phyloP scores from a whole-genome alignment of 2,329 filamentous ascomycete genomes.

The Cryphonectria naterciae region DNA sequence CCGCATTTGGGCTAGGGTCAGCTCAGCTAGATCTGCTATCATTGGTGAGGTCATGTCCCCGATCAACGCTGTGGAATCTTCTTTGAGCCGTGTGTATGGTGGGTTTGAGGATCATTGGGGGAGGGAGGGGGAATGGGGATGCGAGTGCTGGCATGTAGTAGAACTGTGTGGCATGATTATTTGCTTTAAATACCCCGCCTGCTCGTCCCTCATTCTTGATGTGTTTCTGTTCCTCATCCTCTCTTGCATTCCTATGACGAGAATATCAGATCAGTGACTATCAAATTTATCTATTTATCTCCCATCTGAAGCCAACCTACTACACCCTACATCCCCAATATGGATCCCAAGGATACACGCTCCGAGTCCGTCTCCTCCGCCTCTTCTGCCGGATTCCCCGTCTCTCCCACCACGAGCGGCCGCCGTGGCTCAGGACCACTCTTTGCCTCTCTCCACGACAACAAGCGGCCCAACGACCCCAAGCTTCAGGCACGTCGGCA shows the following conservation, averaged over 20 bases:
- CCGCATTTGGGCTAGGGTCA: constrained; percentile 12
- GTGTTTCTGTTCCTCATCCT: background rate
- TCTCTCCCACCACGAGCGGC: constrained; percentile 30
- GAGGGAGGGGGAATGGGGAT: background rate
- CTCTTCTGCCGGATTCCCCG: constrained; percentile 6
- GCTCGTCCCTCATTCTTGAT: background rate
- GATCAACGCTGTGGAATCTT: constrained; percentile 6
- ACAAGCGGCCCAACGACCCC: constrained; percentile 53
- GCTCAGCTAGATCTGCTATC: background rate
- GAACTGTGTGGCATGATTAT: background rate
- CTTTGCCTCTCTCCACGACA: constrained; percentile 56
- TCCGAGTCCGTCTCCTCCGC: constrained; percentile 28
- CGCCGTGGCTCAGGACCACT: constrained; percentile 50
- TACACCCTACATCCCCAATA: background rate
- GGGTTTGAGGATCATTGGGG: background rate
- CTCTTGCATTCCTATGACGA: background rate
- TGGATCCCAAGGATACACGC: constrained; percentile 22
- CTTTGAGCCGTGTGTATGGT: background rate
- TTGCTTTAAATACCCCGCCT: constrained; percentile 12
- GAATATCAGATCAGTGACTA: no score
- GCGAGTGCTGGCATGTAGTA: background rate
- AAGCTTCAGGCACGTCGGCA: constrained; percentile 51
- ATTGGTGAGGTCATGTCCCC: constrained; percentile 15
- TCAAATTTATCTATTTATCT: background rate
- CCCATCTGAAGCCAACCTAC: background rate